phyloP scores from a whole-genome alignment of 2,329 filamentous ascomycete species.

The Alternaria dauci region DNA sequence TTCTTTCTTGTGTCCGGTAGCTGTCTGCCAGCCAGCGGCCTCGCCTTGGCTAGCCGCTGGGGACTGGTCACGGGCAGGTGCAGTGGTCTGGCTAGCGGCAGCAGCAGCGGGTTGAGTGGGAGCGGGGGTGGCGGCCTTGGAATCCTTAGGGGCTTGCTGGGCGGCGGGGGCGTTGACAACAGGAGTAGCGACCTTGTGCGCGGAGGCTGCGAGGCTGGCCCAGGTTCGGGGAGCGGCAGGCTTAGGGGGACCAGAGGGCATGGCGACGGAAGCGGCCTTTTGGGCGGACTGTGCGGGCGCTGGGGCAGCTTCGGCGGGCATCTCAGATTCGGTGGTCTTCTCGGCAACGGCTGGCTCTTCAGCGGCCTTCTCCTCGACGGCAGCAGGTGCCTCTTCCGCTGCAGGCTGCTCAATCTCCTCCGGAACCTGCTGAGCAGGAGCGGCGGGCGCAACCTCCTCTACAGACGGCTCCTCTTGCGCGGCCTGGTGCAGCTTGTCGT shows the following conservation, averaged over 20 bases:
- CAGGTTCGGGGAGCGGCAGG: slow-evolving; percentile 70
- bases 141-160: slow-evolving; percentile 44
- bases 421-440: slow-evolving; percentile 50
- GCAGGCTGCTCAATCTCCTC: slow-evolving; percentile 45
- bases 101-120: slow-evolving; percentile 42
- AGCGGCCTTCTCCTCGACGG: slow-evolving; percentile 49
- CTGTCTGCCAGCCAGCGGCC: slow-evolving; percentile 84
- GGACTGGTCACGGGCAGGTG: slow-evolving; percentile 49
- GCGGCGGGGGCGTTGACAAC: slow-evolving; percentile 49
- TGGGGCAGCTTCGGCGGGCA: slow-evolving; percentile 70
- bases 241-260: slow-evolving; percentile 66
- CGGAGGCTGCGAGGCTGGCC: slow-evolving; percentile 72
- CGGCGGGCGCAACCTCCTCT: slow-evolving; percentile 40
- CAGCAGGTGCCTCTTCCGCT: slow-evolving; percentile 53
- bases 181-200: slow-evolving; percentile 55
- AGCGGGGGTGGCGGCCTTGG: slow-evolving; percentile 41
- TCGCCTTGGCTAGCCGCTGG: slow-evolving; percentile 61
- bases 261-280: slow-evolving; percentile 64
- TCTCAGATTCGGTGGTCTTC: slow-evolving; percentile 57
- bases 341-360: slow-evolving; percentile 44
- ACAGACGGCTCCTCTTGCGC: slow-evolving; percentile 46
- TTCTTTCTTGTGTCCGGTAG: slow-evolving; percentile 79
- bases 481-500: slow-evolving; percentile 77
- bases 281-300: slow-evolving; percentile 62
- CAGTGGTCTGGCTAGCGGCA: slow-evolving; percentile 38